These are phyloP conservation scores for Monosporascus sp. DNA, from an alignment of 2,329 filamentous ascomycete species.

Conservation along the genomic window DNA sequence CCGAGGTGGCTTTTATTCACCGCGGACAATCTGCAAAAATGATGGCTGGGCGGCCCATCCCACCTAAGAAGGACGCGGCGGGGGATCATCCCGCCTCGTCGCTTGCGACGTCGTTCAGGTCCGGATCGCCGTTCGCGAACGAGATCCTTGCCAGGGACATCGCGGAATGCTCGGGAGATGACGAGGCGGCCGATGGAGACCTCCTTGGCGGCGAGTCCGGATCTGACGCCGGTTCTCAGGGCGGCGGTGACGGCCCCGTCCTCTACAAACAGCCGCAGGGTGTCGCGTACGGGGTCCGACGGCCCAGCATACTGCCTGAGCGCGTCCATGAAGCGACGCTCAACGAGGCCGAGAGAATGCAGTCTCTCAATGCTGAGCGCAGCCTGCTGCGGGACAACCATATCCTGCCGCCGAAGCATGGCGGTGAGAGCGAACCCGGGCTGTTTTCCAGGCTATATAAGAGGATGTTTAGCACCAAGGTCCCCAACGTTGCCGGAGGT, in stretches of 20 bases:
- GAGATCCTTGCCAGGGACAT: slow-evolving; percentile 62
- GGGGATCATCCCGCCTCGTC: slow-evolving; percentile 21
- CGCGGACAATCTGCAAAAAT: neutral
- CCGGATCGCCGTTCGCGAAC: slow-evolving; percentile 62
- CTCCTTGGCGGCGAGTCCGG: slow-evolving; percentile 25
- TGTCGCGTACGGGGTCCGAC: slow-evolving; percentile 66
- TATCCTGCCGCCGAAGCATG: slow-evolving; percentile 58
- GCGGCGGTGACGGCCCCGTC: slow-evolving; percentile 37
- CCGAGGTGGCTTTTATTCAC: neutral
- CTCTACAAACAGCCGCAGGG: slow-evolving; percentile 74
- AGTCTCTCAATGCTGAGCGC: slow-evolving; percentile 53
- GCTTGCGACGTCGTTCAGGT: slow-evolving; percentile 47
- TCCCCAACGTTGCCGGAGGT: slow-evolving; percentile 29
- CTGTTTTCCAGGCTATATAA: slow-evolving; percentile 36
- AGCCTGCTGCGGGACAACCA: slow-evolving; percentile 62
- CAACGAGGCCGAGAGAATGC: slow-evolving; percentile 51
- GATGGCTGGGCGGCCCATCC: slow-evolving; percentile 21
- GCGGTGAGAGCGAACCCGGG: slow-evolving; percentile 27
- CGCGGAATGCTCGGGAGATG: slow-evolving; percentile 54
- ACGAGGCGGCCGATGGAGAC: slow-evolving; percentile 35
- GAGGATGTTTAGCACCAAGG: slow-evolving; percentile 44
- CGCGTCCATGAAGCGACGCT: slow-evolving; percentile 41
- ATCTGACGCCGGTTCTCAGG: slow-evolving; percentile 30
- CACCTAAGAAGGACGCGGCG: slow-evolving; percentile 12
- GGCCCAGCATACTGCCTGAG: slow-evolving; percentile 63